A percentile compares a stretch with the other conserved stretches of the same genome.
Conservation (phyloP, 345 rosid species). For the Bruguiera parviflora region DNA sequence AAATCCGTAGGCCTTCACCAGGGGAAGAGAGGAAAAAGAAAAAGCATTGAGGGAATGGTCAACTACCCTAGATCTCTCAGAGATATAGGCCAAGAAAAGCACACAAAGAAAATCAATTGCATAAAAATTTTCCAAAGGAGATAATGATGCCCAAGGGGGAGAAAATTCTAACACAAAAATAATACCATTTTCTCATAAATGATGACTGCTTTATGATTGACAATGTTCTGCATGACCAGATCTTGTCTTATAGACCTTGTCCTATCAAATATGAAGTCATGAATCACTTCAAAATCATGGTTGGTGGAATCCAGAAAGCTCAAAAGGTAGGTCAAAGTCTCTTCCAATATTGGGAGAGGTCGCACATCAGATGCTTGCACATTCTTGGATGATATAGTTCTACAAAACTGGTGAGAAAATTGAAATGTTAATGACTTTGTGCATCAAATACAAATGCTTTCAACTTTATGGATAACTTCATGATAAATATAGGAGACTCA, state of each 20-base stretch:
- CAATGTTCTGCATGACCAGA: slow-evolving; percentile 79
- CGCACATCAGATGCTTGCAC: slow-evolving; percentile 59
- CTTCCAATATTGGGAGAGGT: slow-evolving; percentile 69
- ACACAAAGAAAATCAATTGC: background rate
- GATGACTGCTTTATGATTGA: slow-evolving; percentile 50
- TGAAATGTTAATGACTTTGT: slow-evolving; percentile 1
- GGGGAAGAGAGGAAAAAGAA: too few relatives aligned
- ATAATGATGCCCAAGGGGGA: background rate
- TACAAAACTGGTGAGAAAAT: slow-evolving; percentile 66
- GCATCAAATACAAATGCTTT: background rate
- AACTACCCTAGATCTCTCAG: too few relatives aligned
- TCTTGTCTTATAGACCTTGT: slow-evolving; percentile 94
- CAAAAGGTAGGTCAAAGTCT: slow-evolving; percentile 67
- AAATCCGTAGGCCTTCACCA: too few relatives aligned
- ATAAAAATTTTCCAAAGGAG: background rate
- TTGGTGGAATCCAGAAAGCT: slow-evolving; percentile 51
- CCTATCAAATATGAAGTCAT: slow-evolving; percentile 92
- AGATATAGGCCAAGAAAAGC: too few relatives aligned
- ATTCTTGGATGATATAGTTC: slow-evolving; percentile 66
- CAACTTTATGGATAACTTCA: background rate
- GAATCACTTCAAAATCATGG: slow-evolving; percentile 74
- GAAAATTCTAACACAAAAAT: slow-evolving; percentile 7
- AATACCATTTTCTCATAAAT: slow-evolving; percentile 84
- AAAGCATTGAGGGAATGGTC: too few relatives aligned
- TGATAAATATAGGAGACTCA: background rate